These are phyloP conservation scores for Diaporthe sp. DNA, from an alignment of 2,329 filamentous ascomycete species.

Conservation along the genomic window DNA sequence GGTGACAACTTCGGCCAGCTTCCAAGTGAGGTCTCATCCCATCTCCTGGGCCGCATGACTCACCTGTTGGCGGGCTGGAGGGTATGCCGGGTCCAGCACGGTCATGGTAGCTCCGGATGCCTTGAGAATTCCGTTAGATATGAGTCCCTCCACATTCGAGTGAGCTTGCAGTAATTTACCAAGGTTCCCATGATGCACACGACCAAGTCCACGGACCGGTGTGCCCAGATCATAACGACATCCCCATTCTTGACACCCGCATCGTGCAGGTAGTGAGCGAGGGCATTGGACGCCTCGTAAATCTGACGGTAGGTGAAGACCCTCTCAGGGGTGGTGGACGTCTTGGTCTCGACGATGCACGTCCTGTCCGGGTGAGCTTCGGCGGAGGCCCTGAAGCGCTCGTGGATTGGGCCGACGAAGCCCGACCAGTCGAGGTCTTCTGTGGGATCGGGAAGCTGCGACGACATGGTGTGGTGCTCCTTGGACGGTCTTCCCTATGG, in stretches of 20 bases:
- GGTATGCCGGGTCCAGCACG: slow-evolving; percentile 85
- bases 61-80: slow-evolving; percentile 78
- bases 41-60: neutral
- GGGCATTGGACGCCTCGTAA: slow-evolving; percentile 82
- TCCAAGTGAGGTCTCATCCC: neutral
- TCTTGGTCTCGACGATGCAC: slow-evolving; percentile 64
- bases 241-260: slow-evolving; percentile 82
- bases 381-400: slow-evolving; percentile 77
- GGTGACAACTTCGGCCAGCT: neutral
- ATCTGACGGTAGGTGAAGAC: slow-evolving; percentile 89
- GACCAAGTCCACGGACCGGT: slow-evolving; percentile 79
- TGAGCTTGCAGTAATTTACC: slow-evolving; percentile 9
- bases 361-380: slow-evolving; percentile 71
- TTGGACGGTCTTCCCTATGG: neutral
- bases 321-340: slow-evolving; percentile 66
- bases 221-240: slow-evolving; percentile 92
- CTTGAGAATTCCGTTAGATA: slow-evolving; percentile 49
- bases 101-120: slow-evolving; percentile 71
- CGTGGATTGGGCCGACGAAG: slow-evolving; percentile 76
- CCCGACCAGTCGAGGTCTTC: slow-evolving; percentile 76
- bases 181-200: slow-evolving; percentile 81
- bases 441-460: slow-evolving; percentile 71
- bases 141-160: neutral
- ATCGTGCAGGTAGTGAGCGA: slow-evolving; percentile 83
- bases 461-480: slow-evolving; percentile 24